These are phyloP conservation scores for Zizania palustris DNA, from an alignment of 202 grass and related monocot species.

Conservation along the genomic window DNA sequence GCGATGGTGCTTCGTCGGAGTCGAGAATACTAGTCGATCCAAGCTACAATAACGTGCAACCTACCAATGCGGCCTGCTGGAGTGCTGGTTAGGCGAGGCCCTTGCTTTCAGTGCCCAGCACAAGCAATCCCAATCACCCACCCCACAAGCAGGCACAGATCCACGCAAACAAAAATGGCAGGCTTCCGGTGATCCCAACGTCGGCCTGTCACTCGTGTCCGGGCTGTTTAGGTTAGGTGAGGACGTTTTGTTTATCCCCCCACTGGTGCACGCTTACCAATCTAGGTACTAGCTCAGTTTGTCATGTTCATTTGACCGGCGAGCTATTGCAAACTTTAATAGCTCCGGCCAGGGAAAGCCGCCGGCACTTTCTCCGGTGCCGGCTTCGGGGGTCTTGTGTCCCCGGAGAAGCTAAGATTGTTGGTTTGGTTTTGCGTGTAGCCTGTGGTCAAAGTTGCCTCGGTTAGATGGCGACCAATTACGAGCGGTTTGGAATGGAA, in stretches of 20 bases:
- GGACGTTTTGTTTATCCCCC: not conserved
- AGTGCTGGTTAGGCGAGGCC: not conserved
- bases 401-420: constrained; percentile 22
- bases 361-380: constrained; percentile 54
- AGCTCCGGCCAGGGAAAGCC: constrained; percentile 52
- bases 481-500: constrained; percentile 8
- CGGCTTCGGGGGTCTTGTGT: constrained; percentile 40
- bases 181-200: constrained; percentile 36
- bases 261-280: not conserved
- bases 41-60: constrained; percentile 8
- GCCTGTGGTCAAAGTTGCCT: constrained; percentile 36
- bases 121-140: not conserved
- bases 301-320: constrained; percentile 34
- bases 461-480: constrained; percentile 1
- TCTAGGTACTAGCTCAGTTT: not conserved
- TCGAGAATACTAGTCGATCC: not conserved
- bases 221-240: not conserved
- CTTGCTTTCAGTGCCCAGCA: constrained; percentile 51
- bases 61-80: not conserved
- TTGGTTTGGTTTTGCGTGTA: not conserved
- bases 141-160: not conserved
- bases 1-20: too few species aligned
- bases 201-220: constrained; percentile 10
- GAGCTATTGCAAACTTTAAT: not conserved
- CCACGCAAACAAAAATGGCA: not conserved